Evolutionary conservation across 1,284 basidiomycete genomes (phyloP).

Genomic region (Butyriboletus appendiculatus): DNA sequence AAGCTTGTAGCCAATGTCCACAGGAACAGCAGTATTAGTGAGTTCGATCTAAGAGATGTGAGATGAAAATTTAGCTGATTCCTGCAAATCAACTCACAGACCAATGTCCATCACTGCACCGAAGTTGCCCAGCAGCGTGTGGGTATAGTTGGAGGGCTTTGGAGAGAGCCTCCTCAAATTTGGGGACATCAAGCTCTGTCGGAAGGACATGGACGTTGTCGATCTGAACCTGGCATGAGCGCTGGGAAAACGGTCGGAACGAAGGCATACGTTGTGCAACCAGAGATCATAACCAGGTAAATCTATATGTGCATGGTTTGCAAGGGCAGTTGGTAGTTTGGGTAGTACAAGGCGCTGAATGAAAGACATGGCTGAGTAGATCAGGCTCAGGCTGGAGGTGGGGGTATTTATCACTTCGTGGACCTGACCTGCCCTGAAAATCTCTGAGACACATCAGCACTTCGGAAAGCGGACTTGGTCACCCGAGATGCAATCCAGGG

Average conservation of each 20-base stretch:
- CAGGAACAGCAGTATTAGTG: slow-evolving; percentile 19
- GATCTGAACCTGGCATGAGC: slow-evolving; percentile 14
- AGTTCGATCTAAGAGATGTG: slow-evolving; percentile 25
- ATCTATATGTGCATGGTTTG: slow-evolving; percentile 12
- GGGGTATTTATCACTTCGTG: not conserved
- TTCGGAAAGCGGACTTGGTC: not conserved
- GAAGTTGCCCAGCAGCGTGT: slow-evolving; percentile 30
- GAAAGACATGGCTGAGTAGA: slow-evolving; percentile 11
- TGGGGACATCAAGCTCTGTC: slow-evolving; percentile 18
- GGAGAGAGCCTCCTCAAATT: slow-evolving; percentile 30
- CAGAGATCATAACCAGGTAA: slow-evolving; percentile 27
- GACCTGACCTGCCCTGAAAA: not conserved
- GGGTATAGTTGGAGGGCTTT: slow-evolving; percentile 26
- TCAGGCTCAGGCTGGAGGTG: not conserved
- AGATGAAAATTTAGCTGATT: not conserved
- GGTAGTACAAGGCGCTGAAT: slow-evolving; percentile 18
- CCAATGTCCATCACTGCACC: slow-evolving; percentile 23
- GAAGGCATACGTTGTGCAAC: slow-evolving; percentile 18
- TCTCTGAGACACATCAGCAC: not conserved
- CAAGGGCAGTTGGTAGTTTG: slow-evolving; percentile 17
- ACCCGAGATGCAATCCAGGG: not conserved
- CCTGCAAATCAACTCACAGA: slow-evolving; percentile 20
- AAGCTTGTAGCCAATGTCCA: slow-evolving; percentile 14
- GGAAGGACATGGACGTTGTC: slow-evolving; percentile 34
- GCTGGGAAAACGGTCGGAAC: not conserved